Conservation (phyloP, 164 flowering plant genomes). For the Dillenia suffruticosa region DNA sequence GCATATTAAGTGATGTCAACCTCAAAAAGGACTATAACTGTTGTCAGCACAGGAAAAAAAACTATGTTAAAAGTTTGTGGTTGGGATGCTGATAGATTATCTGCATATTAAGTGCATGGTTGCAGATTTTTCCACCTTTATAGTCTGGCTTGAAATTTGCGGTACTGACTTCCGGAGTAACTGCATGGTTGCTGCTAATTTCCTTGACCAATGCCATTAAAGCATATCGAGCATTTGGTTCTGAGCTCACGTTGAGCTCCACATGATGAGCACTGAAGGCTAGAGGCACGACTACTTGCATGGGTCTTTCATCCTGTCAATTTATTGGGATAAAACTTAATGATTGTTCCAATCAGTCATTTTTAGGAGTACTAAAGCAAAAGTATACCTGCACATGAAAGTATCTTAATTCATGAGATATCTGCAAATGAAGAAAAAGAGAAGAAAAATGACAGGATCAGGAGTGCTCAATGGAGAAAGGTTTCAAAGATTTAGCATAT, state of each 20-base stretch:
- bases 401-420: constrained; percentile 47
- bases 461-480: too few relatives aligned
- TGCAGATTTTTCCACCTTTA: constrained; percentile 43
- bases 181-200: constrained; percentile 31
- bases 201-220: constrained; percentile 62
- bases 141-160: constrained; percentile 42
- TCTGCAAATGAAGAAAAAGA: constrained; percentile 27
- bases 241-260: constrained; percentile 52
- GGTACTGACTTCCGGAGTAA: constrained; percentile 53
- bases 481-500: neutral
- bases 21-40: constrained; percentile 65
- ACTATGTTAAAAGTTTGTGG: constrained; percentile 1
- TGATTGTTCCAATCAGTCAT: too few relatives aligned
- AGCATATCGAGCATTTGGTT: constrained; percentile 55
- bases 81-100: neutral
- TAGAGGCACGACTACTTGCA: constrained; percentile 45
- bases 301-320: constrained; percentile 49
- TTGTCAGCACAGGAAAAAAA: constrained; percentile 3
- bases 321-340: neutral
- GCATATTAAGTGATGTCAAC: constrained; percentile 30
- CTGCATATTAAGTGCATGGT: neutral
- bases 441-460: neutral
- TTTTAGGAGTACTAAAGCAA: too few relatives aligned
- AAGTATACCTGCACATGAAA: constrained; percentile 50
- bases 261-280: constrained; percentile 69